Base-by-base conservation (phyloP, 1,284 basidiomycete genomes). In the Cutaneotrichosporon mucoides region DNA sequence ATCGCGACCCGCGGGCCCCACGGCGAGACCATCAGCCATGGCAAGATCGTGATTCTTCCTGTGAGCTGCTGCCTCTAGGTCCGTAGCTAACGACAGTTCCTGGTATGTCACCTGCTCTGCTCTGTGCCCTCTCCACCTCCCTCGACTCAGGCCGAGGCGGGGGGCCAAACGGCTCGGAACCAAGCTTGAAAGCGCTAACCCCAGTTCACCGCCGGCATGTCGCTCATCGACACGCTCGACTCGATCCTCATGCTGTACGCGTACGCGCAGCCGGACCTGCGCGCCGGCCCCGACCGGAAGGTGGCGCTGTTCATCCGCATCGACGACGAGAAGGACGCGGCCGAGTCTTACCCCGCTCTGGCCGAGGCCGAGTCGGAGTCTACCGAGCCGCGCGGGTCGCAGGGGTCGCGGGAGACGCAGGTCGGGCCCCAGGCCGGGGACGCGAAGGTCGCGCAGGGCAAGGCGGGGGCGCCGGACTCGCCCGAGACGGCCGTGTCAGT, bases 211-310 rank as follows among this genome's bases (percentile, higher is more conserved):
- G 84, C 88, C 0, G 91, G 89, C 36, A 93, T 93, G 91, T 86
- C 85, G 1, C 79, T 92, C 41, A 82, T 92, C 53, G 91, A 93
- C 75, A 90, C 88, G 1, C 73, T 85, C 13, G 90, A 94, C 76
- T 90, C 88, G 1, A 81, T 92, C 54, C 73, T 93, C 55, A 92
- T 93, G 90, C 80, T 93, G 35, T 92, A 91, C 75, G 90, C 90
- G 2, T 93, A 93, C 71, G 81, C 88, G 10, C 63, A 71, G 42
- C 74, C 73, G 2, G 63, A 62, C 13, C 62, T 65, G 8, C 62
- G 59, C 4, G 55, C 62, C n/a, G 54, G 57, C 2, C 41, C 47
- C 0, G 60, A 69, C 42, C 64, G 71, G 10, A 61, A 63, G 16
- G 34, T 73, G 34, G 55, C 60, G 0, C 45, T 75, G 24, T 66